phyloP scores from a whole-genome alignment of 2,329 filamentous ascomycete species.

The Fusarium luffae region DNA sequence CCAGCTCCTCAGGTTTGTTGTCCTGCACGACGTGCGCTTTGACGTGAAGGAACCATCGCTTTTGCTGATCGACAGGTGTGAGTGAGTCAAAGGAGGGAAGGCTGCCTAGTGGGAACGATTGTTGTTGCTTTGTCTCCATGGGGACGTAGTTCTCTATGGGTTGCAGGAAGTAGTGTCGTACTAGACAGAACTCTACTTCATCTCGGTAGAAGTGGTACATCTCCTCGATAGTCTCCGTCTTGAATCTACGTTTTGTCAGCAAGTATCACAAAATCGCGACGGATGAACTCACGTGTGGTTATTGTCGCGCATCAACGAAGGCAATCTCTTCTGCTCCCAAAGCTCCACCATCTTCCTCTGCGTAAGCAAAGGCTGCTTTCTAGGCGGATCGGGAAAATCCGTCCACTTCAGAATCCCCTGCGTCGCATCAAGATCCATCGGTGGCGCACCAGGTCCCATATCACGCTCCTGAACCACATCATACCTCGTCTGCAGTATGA shows the following conservation, averaged over 20 bases:
- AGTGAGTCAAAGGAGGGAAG: constrained; percentile 62
- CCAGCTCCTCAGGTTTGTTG: constrained; percentile 67
- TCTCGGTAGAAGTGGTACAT: constrained; percentile 64
- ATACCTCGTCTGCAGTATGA: constrained; percentile 66
- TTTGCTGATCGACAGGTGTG: constrained; percentile 60
- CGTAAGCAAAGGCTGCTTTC: constrained; percentile 58
- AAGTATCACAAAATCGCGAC: fast-evolving
- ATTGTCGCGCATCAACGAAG: constrained; percentile 62
- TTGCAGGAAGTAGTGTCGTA: constrained; percentile 58
- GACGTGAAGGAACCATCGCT: constrained; percentile 66
- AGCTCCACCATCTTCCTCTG: constrained; percentile 68
- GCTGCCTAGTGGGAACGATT: constrained; percentile 31
- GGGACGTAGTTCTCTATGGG: constrained; percentile 49
- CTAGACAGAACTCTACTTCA: constrained; percentile 65
- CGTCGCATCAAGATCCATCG: constrained; percentile 55
- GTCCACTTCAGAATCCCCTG: constrained; percentile 66
- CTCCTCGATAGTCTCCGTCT: constrained; percentile 65
- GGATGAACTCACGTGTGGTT: constrained; percentile 58
- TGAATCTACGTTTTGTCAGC: constrained; percentile 54
- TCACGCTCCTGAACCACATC: constrained; percentile 61
- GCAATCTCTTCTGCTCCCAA: constrained; percentile 62
- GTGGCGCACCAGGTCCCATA: constrained; percentile 53
- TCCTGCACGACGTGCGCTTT: constrained; percentile 66
- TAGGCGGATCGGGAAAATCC: constrained; percentile 69
- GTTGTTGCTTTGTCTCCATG: constrained; percentile 42